Base-by-base conservation (phyloP, 208 protist genomes). In the Leishmania aethiopica region DNA sequence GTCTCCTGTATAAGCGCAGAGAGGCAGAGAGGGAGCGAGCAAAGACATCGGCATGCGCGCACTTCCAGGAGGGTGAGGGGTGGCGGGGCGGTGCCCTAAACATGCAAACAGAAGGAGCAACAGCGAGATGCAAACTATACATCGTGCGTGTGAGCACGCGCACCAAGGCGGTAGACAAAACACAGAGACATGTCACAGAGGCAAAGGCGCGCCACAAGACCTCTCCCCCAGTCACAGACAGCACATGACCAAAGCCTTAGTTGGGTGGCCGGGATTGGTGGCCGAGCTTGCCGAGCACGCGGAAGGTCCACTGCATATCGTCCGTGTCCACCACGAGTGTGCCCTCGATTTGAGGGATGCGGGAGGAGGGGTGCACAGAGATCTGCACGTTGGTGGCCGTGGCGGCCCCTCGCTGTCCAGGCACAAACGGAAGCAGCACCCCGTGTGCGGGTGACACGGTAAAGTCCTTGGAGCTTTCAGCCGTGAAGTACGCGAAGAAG, bases 251-350 rank as follows among this genome's bases (percentile, higher is more conserved):
- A n/a, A 19, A 8, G 28, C 11, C 28, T 78, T 45, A 85, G 53
- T 60, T 83, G 25, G 73, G 42, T 25, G 55, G 60, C 17, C 78
- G 72, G 25, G 28, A 49, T 35, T 88, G 77, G 40, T 88, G 77
- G 15, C 88, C 87, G 22, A 94, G 77, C 79, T 91, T 93, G 19
- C 90, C 96, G 10, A 95, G 81, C 1, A 98, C 94, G 53, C 88
- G 89, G 82, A 96, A 98, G 13, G 91, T 90, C 96, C 96, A 98
- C 85, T 97, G 94, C 95, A 98, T 98, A 53, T 97, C 93, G 32
- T 98, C 95, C 22, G 96, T 98, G 85, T 98, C 95, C 53, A 98
- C 89, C 78, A 96, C 88, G 19, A 98, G 89, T 42, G 89, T 89
- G 7, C 96, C 94, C 82, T 97, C 94, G 72, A 92, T 87, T 80